Base-by-base conservation (phyloP, 768 basidiomycete genomes). In the Amanita thiersii region DNA sequence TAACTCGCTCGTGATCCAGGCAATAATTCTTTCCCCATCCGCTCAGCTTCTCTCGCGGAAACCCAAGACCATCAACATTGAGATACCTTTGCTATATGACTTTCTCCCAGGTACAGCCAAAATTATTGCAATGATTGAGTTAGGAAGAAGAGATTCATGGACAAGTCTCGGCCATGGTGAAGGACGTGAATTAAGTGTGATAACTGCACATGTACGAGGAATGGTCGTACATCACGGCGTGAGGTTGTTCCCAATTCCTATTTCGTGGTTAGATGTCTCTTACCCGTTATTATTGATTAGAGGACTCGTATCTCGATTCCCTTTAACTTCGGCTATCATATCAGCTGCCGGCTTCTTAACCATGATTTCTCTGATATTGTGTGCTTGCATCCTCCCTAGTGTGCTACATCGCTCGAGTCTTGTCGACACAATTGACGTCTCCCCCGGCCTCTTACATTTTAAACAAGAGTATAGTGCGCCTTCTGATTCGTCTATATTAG, bases 131-230 rank as follows among this genome's bases (percentile, higher is more conserved):
- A 61, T 57, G 37, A 65, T 90, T n/a, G 73, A 84, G 52, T 54
- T 91, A 31, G 88, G 88, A 3, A 76, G 88, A 31, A 66, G 60
- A 9, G 88, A 91, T 55, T 64, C 64, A 23, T 91, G 88, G 88
- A 78, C 60, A 56, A 71, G 63, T 20, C 36, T 90, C 15, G 86
- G 86, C 4, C 63, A 57, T 10, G 87, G 86, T 2, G 64, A 81
- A 59, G 83, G 77, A 11, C 77, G 81, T 40, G 88, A 91, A 56
- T 52, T 91, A 3, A 81, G 73, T 47, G 75, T 91, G 6, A 53
- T 72, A 21, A 66, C 74, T 15, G 81, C 85, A 15, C 70, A 66
- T 26, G 50, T 91, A 31, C 68, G 62, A 42, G 87, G 87, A 6
- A 60, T 63, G 14, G 72, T 85, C 21, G 69, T 73, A 26, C 81